phyloP scores from a whole-genome alignment of 2,329 filamentous ascomycete species.

The Periconia digitata region DNA sequence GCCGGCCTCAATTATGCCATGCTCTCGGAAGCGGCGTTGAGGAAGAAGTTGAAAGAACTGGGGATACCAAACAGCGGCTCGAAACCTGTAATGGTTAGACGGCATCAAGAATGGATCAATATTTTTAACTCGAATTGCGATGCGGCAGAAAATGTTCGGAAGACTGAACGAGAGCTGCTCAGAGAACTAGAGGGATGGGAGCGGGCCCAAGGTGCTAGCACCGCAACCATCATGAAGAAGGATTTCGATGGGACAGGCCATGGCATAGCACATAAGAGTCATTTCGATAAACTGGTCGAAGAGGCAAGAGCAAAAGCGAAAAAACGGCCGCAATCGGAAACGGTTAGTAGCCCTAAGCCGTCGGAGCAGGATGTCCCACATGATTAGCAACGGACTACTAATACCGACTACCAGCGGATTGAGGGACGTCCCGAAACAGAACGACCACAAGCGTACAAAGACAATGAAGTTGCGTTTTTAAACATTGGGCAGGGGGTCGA shows the following conservation, averaged over 20 bases:
- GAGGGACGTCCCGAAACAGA: slow-evolving; percentile 1
- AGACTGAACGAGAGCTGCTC: slow-evolving; percentile 69
- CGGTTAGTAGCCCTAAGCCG: too few species aligned
- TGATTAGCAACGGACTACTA: not conserved
- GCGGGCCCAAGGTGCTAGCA: slow-evolving; percentile 66
- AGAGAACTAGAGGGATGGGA: slow-evolving; percentile 87
- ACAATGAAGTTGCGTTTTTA: slow-evolving; percentile 25
- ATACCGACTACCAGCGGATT: not conserved
- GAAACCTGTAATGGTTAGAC: slow-evolving; percentile 69
- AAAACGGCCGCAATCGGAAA: slow-evolving; percentile 11
- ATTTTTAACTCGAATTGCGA: slow-evolving; percentile 98
- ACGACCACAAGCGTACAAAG: slow-evolving; percentile 17
- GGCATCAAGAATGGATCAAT: slow-evolving; percentile 92
- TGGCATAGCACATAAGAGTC: slow-evolving; percentile 69
- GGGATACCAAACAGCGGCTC: slow-evolving; percentile 73
- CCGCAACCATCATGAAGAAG: slow-evolving; percentile 70
- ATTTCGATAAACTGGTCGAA: slow-evolving; percentile 79
- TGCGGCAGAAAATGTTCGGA: slow-evolving; percentile 63
- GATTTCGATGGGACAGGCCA: slow-evolving; percentile 83
- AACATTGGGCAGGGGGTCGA: slow-evolving; percentile 26
- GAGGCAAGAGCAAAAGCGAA: slow-evolving; percentile 62
- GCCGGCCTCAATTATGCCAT: slow-evolving; percentile 84
- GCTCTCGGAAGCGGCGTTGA: slow-evolving; percentile 75
- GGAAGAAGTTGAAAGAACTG: slow-evolving; percentile 78
- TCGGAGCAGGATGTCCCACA: not conserved